phyloP scores from a whole-genome alignment of 2,329 filamentous ascomycete species.

The Apiospora pterosperma region DNA sequence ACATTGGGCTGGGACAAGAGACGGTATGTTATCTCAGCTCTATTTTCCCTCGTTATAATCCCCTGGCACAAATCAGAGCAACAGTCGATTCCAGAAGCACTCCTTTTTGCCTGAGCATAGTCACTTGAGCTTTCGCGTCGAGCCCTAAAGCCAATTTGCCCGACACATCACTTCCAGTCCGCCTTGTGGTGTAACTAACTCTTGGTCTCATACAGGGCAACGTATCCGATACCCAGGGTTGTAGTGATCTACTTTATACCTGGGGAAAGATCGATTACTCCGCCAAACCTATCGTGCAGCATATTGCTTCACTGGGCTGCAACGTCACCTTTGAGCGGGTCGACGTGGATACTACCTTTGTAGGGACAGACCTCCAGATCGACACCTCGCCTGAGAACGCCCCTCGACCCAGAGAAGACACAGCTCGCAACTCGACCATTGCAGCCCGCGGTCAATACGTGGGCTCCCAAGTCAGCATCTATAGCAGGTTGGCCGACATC shows the following conservation, averaged over 20 bases:
- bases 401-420: constrained; percentile 23
- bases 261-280: constrained; percentile 13
- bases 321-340: constrained; percentile 34
- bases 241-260: not conserved
- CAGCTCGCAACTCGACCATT: constrained; percentile 11
- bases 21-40: not conserved
- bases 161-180: not conserved
- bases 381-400: constrained; percentile 19
- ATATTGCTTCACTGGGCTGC: constrained; percentile 32
- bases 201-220: not conserved
- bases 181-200: not conserved
- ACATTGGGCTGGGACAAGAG: not conserved
- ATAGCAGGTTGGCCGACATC: constrained; percentile 24
- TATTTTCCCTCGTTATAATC: too few species aligned
- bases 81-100: too few species aligned
- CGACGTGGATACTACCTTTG: constrained; percentile 15
- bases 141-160: too few species aligned
- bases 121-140: not conserved
- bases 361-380: constrained; percentile 18
- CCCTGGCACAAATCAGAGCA: too few species aligned
- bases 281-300: constrained; percentile 19
- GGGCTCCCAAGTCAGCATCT: constrained; percentile 21
- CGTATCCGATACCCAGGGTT: not conserved
- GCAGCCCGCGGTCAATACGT: constrained; percentile 2
- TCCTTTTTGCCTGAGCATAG: too few species aligned